Percentiles rank a stretch among this genome's conserved stretches.
Conservation (phyloP, 1,284 basidiomycete genomes). For the Cryptococcus neoformans region DNA sequence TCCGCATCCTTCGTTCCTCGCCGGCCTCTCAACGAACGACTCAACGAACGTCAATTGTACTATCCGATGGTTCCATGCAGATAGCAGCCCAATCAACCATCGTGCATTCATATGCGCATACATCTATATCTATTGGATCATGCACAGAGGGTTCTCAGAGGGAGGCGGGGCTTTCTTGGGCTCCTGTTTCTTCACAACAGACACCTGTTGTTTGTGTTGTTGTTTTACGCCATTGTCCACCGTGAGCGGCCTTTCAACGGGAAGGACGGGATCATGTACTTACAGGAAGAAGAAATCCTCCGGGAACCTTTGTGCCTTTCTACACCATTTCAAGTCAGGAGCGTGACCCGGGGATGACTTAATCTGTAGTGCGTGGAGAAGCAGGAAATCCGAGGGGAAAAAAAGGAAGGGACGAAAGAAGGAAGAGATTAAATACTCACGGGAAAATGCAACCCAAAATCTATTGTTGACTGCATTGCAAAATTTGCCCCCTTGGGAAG, state of each 20-base stretch:
- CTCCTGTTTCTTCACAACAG: constrained; percentile 30
- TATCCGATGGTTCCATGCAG: too few species aligned
- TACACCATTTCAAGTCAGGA: constrained; percentile 1
- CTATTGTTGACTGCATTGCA: constrained; percentile 43
- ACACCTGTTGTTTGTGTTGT: constrained; percentile 11
- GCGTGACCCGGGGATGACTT: neutral
- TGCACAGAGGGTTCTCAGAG: constrained; percentile 23
- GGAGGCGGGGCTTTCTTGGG: constrained; percentile 13
- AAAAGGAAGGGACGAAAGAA: neutral
- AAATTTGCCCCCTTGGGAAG: constrained; percentile 41
- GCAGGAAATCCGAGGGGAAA: too few species aligned
- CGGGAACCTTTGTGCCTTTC: constrained; percentile 39
- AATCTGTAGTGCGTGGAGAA: neutral
- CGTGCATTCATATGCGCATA: too few species aligned
- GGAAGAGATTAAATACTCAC: constrained; percentile 17
- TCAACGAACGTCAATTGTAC: too few species aligned
- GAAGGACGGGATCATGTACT: neutral
- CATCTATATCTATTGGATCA: constrained; percentile 18
- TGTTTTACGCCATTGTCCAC: neutral
- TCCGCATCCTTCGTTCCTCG: too few species aligned
- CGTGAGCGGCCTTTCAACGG: neutral
- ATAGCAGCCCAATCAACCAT: too few species aligned
- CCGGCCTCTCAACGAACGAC: too few species aligned
- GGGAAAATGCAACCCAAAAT: constrained; percentile 44
- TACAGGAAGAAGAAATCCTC: constrained; percentile 38